Evolutionary conservation across 345 rosid genomes (phyloP).

Genomic region (Salix dunnii): DNA sequence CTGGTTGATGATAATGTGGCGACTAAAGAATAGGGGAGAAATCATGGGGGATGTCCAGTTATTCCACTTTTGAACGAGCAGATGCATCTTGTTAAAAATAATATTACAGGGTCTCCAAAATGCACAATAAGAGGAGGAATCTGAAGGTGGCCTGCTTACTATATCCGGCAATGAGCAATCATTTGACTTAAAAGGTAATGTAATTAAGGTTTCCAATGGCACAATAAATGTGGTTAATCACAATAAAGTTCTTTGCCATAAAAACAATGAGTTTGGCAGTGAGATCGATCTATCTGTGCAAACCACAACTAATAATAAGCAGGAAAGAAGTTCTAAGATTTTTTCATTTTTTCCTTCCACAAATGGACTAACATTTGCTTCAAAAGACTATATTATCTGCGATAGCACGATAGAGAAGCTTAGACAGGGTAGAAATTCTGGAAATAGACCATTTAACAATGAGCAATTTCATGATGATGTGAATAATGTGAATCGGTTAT

Average conservation of each 20-base stretch:
- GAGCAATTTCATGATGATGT: conserved; percentile 11
- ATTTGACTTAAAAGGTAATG: conserved; percentile 13
- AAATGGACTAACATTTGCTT: conserved; percentile 12
- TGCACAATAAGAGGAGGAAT: conserved; percentile 13
- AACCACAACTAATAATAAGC: conserved; percentile 6
- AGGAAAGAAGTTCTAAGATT: conserved; percentile 10
- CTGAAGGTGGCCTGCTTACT: conserved; percentile 21
- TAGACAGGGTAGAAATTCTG: conserved; percentile 20
- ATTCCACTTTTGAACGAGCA: conserved; percentile 15
- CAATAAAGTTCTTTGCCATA: conserved; percentile 2
- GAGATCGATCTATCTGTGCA: conserved; percentile 3
- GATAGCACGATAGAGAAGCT: conserved; percentile 14
- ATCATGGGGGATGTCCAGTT: conserved; percentile 5
- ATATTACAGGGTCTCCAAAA: neutral
- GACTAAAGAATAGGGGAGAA: conserved; percentile 8
- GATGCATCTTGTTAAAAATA: conserved; percentile 11
- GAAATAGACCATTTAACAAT: conserved; percentile 13
- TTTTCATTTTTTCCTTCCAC: conserved; percentile 11
- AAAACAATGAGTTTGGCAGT: conserved; percentile 11
- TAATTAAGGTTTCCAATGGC: conserved; percentile 17
- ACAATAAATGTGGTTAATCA: conserved; percentile 11
- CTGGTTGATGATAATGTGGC: conserved; percentile 4
- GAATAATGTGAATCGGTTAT: conserved; percentile 14
- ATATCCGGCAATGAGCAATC: conserved; percentile 25
- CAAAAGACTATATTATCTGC: conserved; percentile 1